Conservation (phyloP, 1,284 basidiomycete species). For the Fomes fomentarius region DNA sequence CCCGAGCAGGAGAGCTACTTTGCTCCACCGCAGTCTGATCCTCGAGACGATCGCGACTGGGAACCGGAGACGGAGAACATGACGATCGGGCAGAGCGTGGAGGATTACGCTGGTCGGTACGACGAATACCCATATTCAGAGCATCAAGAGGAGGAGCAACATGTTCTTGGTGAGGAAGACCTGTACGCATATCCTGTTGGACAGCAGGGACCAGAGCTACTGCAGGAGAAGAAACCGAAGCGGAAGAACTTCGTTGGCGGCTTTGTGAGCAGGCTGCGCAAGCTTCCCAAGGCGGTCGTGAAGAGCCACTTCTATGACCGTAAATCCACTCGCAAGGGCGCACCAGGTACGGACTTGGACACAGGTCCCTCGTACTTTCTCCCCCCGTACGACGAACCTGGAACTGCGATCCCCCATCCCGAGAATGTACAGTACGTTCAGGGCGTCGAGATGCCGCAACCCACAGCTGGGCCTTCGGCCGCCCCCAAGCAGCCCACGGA, state of each 20-base stretch:
- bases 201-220: background rate
- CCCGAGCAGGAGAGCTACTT: constrained; percentile 3
- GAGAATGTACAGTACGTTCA: constrained; percentile 29
- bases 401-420: constrained; percentile 19
- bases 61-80: constrained; percentile 20
- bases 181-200: constrained; percentile 3
- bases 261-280: constrained; percentile 32
- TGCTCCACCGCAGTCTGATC: background rate
- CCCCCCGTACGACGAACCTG: constrained; percentile 30
- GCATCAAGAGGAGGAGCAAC: background rate
- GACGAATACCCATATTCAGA: background rate
- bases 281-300: constrained; percentile 30
- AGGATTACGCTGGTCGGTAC: background rate
- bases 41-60: constrained; percentile 5
- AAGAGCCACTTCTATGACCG: constrained; percentile 26
- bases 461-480: too few relatives aligned
- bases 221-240: constrained; percentile 4
- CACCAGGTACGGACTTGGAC: constrained; percentile 9
- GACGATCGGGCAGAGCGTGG: constrained; percentile 16
- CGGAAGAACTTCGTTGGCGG: constrained; percentile 36
- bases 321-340: constrained; percentile 20
- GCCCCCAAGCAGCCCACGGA: constrained; percentile 17
- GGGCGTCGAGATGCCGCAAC: constrained; percentile 26
- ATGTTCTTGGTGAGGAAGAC: constrained; percentile 4
- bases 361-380: constrained; percentile 16